A percentile compares a stretch with the other conserved stretches of the same genome.
Evolutionary conservation across 345 rosid species (phyloP).

Genomic region (Microthlaspi erraticum): DNA sequence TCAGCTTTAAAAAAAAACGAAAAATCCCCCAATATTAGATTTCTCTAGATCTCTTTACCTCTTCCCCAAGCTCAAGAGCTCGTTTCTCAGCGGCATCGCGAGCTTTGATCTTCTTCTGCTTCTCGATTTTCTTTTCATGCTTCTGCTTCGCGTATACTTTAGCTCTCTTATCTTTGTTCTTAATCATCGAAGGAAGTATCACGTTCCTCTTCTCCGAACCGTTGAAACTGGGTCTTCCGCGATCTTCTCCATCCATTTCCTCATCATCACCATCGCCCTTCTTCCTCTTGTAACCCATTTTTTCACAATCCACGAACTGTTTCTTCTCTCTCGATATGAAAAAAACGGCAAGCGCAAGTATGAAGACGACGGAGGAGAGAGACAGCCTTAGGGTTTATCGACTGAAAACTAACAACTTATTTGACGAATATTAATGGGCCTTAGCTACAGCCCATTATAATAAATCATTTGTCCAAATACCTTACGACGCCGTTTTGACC

Average conservation of each 20-base stretch:
- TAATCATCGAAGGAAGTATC: conserved; percentile 85
- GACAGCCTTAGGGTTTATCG: conserved; percentile 40
- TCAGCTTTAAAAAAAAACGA: neutral
- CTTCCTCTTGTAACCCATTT: conserved; percentile 64
- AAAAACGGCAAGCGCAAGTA: conserved; percentile 24
- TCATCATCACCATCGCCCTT: conserved; percentile 34
- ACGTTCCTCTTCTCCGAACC: conserved; percentile 51
- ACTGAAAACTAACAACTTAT: neutral
- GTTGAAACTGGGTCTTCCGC: conserved; percentile 23
- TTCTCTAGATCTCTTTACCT: conserved; percentile 50
- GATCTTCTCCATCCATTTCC: conserved; percentile 41
- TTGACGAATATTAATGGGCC: neutral
- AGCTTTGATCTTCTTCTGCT: conserved; percentile 78
- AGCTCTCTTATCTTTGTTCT: conserved; percentile 92
- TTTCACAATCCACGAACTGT: neutral
- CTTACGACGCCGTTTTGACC: neutral
- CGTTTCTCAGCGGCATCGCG: conserved; percentile 81
- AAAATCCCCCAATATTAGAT: neutral
- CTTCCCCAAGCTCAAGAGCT: conserved; percentile 93
- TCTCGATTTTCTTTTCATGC: conserved; percentile 84
- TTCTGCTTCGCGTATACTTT: conserved; percentile 76
- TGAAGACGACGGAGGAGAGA: conserved; percentile 24
- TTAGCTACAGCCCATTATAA: neutral
- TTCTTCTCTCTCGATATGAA: conserved; percentile 2
- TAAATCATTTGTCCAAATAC: neutral